Conservation (phyloP, 2,329 filamentous ascomycete species). For the Pseudocercospora vitis region DNA sequence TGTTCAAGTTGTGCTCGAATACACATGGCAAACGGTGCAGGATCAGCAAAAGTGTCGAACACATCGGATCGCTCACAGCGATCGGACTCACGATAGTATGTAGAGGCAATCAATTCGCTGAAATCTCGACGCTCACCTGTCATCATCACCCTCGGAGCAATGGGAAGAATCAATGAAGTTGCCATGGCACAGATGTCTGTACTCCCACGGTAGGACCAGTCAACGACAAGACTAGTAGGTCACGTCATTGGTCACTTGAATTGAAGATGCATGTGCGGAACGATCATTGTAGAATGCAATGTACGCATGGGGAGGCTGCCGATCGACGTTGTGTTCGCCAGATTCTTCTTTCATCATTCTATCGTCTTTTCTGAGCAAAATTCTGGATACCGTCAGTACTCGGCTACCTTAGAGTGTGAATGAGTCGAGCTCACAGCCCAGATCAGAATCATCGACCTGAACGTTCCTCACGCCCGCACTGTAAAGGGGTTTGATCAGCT, state of each 20-base stretch:
- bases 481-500: conserved; percentile 49
- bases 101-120: conserved; percentile 38
- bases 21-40: too few relatives aligned
- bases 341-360: conserved; percentile 67
- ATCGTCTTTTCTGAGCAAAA: conserved; percentile 74
- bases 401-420: background rate
- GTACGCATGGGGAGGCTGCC: conserved; percentile 74
- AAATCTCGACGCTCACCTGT: conserved; percentile 45
- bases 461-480: conserved; percentile 48
- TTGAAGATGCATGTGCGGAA: conserved; percentile 55
- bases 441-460: conserved; percentile 51
- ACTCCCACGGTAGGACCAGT: too few relatives aligned
- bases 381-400: conserved; percentile 38
- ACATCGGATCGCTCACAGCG: too few relatives aligned
- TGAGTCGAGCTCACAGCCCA: conserved; percentile 37
- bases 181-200: conserved; percentile 69
- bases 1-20: too few relatives aligned
- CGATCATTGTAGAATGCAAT: conserved; percentile 75
- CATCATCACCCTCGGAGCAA: conserved; percentile 51
- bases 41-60: too few relatives aligned
- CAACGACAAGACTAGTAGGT: too few relatives aligned
- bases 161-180: conserved; percentile 51
- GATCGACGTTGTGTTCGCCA: conserved; percentile 64
- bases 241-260: too few relatives aligned
- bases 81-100: conserved; percentile 46